A percentile compares a stretch with the other conserved stretches of the same genome.
These are phyloP conservation scores for Guyanaporus albipodus DNA, from an alignment of 768 basidiomycete species.

Conservation along the genomic window DNA sequence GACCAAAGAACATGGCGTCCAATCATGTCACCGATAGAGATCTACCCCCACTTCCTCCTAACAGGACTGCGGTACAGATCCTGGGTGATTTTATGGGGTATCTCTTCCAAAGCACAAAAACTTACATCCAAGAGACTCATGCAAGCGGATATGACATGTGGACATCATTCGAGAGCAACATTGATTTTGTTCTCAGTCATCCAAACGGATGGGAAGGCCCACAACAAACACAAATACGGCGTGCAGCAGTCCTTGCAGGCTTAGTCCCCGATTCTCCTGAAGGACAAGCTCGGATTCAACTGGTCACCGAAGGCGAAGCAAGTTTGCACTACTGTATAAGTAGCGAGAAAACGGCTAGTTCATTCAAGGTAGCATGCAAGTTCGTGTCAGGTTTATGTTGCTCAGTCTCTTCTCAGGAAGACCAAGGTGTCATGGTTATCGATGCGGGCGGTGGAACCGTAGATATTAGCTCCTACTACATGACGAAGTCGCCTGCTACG, in stretches of 20 bases:
- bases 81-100: conserved; percentile 49
- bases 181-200: conserved; percentile 46
- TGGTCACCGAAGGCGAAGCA: conserved; percentile 53
- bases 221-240: conserved; percentile 42
- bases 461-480: conserved; percentile 54
- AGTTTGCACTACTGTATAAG: conserved; percentile 47
- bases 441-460: conserved; percentile 63
- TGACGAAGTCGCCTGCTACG: conserved; percentile 26
- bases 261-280: conserved; percentile 35
- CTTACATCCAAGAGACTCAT: conserved; percentile 45
- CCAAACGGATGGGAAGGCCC: conserved; percentile 47
- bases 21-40: conserved; percentile 29
- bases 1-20: conserved; percentile 23
- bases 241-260: conserved; percentile 40
- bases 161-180: conserved; percentile 37
- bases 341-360: conserved; percentile 30
- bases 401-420: conserved; percentile 30
- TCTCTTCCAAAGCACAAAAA: conserved; percentile 39
- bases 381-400: background rate
- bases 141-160: conserved; percentile 40
- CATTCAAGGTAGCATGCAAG: conserved; percentile 21
- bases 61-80: conserved; percentile 40
- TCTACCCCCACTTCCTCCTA: conserved; percentile 41
- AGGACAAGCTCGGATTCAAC: conserved; percentile 38
- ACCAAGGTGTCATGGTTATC: conserved; percentile 49